Conservation (phyloP, 1,284 basidiomycete genomes). For the Sporisorium graminicola region DNA sequence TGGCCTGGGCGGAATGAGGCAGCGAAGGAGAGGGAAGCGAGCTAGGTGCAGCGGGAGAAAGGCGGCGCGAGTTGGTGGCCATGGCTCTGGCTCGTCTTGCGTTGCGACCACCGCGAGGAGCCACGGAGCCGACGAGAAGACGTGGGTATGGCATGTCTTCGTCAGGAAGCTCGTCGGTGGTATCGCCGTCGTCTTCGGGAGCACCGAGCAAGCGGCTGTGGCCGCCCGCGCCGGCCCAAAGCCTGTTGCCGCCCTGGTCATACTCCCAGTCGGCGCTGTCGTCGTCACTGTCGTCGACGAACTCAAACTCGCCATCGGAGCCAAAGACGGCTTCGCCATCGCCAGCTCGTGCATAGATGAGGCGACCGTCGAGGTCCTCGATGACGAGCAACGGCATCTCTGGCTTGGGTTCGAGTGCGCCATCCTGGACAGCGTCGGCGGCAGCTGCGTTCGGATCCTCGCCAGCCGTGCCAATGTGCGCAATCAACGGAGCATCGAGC, state of each 20-base stretch:
- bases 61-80: constrained; percentile 60
- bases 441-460: constrained; percentile 17
- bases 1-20: constrained; percentile 16
- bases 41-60: constrained; percentile 55
- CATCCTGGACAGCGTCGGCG: constrained; percentile 20
- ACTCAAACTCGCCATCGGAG: constrained; percentile 69
- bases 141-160: constrained; percentile 69
- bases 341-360: constrained; percentile 68
- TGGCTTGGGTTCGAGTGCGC: constrained; percentile 23
- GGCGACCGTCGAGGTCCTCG: constrained; percentile 68
- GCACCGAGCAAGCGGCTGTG: constrained; percentile 30
- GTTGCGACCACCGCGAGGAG: constrained; percentile 64
- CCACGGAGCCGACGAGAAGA: constrained; percentile 67
- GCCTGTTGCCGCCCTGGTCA: constrained; percentile 46
- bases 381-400: constrained; percentile 68
- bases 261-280: constrained; percentile 57
- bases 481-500: constrained; percentile 60
- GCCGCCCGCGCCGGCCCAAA: constrained; percentile 15
- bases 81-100: constrained; percentile 64
- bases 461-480: constrained; percentile 51
- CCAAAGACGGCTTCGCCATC: constrained; percentile 69
- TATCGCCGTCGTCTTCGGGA: constrained; percentile 66
- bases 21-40: constrained; percentile 42
- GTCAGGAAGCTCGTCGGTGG: constrained; percentile 68
- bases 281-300: constrained; percentile 66